These are phyloP conservation scores for Yarrowia sp. DNA, from an alignment of 805 yeast species.

Conservation along the genomic window DNA sequence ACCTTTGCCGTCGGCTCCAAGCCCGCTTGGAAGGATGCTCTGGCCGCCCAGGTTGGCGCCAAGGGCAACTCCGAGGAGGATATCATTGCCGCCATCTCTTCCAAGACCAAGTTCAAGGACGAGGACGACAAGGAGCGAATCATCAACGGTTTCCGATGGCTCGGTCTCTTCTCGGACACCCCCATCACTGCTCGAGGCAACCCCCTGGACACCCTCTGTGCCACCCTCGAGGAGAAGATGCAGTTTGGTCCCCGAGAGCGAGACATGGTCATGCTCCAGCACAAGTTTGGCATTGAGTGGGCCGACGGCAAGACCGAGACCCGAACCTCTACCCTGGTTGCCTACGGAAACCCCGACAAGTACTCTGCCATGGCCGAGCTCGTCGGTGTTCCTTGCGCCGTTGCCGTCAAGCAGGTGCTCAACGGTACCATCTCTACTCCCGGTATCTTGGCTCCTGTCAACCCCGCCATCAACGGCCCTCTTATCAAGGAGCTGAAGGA, in stretches of 20 bases:
- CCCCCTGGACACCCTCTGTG: slow-evolving; percentile 95
- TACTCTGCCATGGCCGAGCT: slow-evolving; percentile 98
- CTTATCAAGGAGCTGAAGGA: slow-evolving; percentile 91
- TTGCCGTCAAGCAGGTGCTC: slow-evolving; percentile 85
- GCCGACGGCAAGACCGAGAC: slow-evolving; percentile 89
- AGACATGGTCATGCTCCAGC: slow-evolving; percentile 94
- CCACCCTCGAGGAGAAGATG: slow-evolving; percentile 93
- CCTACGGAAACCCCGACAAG: slow-evolving; percentile 85
- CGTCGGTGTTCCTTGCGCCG: slow-evolving; percentile 98
- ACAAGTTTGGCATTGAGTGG: slow-evolving; percentile 97
- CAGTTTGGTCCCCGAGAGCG: slow-evolving; percentile 96
- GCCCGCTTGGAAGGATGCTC: slow-evolving; percentile 87
- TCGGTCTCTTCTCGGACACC: slow-evolving; percentile 84
- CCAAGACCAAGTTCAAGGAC: slow-evolving; percentile 80
- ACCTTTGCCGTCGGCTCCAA: slow-evolving; percentile 57
- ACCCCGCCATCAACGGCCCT: slow-evolving; percentile 88
- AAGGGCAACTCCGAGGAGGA: slow-evolving; percentile 72
- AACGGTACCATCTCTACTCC: slow-evolving; percentile 78
- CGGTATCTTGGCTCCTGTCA: slow-evolving; percentile 92
- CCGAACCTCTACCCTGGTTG: slow-evolving; percentile 94
- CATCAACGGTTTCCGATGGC: slow-evolving; percentile 88
- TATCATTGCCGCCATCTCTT: slow-evolving; percentile 73
- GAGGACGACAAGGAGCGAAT: slow-evolving; percentile 86
- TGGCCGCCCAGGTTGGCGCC: slow-evolving; percentile 77
- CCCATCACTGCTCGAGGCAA: slow-evolving; percentile 87